phyloP scores from a whole-genome alignment of 305 asterid species.

The Rubia peregrina region DNA sequence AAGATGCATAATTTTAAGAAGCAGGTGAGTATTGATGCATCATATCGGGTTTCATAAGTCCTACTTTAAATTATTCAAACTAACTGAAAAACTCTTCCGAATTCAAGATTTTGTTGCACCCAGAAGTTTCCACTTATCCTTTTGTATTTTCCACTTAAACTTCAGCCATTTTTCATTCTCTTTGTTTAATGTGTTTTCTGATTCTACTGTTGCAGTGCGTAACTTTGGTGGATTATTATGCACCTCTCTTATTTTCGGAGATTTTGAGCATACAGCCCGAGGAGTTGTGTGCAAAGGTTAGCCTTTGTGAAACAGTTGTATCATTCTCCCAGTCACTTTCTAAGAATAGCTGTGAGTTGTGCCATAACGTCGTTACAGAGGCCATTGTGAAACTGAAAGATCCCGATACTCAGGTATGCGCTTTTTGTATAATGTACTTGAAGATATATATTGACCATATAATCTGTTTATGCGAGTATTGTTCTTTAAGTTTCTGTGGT shows the following conservation, averaged over 20 bases:
- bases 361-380: constrained; percentile 63
- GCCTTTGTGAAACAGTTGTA: constrained; percentile 46
- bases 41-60: constrained; percentile 1
- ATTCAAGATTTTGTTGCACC: neutral
- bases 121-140: neutral
- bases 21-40: constrained; percentile 40
- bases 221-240: constrained; percentile 81
- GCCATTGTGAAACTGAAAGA: constrained; percentile 70
- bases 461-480: neutral
- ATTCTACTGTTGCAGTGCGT: constrained; percentile 50
- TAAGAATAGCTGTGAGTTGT: constrained; percentile 55
- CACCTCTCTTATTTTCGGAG: constrained; percentile 75
- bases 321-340: constrained; percentile 32
- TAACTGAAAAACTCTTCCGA: neutral
- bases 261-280: constrained; percentile 42
- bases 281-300: constrained; percentile 54
- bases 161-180: neutral
- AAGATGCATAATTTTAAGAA: constrained; percentile 53
- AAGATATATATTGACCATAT: too few relatives aligned
- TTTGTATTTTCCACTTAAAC: neutral
- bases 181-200: neutral
- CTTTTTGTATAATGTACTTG: neutral
- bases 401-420: constrained; percentile 82
- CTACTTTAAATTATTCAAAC: neutral
- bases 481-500: neutral